A percentile compares a stretch with the other conserved stretches of the same genome.
Evolutionary conservation across 495 filamentous ascomycete genomes (phyloP).

Genomic region (Pyrenula aspistea): DNA sequence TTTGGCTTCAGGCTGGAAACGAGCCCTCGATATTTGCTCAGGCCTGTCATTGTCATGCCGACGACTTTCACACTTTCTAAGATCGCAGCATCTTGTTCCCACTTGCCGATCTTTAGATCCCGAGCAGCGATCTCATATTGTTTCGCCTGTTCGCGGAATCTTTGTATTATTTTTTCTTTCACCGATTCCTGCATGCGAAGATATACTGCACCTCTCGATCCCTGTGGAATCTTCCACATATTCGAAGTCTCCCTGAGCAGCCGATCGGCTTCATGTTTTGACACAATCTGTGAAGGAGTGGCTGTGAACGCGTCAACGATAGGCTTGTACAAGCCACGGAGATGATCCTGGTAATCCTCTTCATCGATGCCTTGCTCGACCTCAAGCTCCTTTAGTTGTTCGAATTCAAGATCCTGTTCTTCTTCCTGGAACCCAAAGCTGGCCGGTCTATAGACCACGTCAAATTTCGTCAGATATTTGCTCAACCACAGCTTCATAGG

Average conservation of each 20-base stretch:
- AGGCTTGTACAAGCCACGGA: slow-evolving; percentile 33
- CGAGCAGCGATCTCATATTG: slow-evolving; percentile 28
- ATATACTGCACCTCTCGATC: slow-evolving; percentile 47
- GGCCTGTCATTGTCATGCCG: slow-evolving; percentile 69
- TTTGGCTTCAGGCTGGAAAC: slow-evolving; percentile 58
- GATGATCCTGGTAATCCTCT: slow-evolving; percentile 39
- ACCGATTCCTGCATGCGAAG: slow-evolving; percentile 34
- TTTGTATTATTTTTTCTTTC: slow-evolving; percentile 24
- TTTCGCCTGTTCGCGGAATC: slow-evolving; percentile 28
- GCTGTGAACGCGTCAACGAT: slow-evolving; percentile 35
- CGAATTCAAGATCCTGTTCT: slow-evolving; percentile 53
- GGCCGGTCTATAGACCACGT: slow-evolving; percentile 24
- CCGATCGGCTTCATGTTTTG: slow-evolving; percentile 1
- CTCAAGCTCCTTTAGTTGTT: slow-evolving; percentile 53
- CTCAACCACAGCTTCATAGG: slow-evolving; percentile 54
- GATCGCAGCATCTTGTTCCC: slow-evolving; percentile 40
- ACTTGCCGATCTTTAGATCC: slow-evolving; percentile 36
- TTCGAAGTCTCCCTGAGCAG: slow-evolving; percentile 24
- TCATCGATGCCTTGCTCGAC: slow-evolving; percentile 36
- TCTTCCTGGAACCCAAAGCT: slow-evolving; percentile 41
- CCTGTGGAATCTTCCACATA: slow-evolving; percentile 42
- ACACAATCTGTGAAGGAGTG: not conserved
- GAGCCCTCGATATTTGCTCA: slow-evolving; percentile 77
- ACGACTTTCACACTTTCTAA: slow-evolving; percentile 45
- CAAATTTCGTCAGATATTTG: slow-evolving; percentile 26